phyloP scores from a whole-genome alignment of 805 yeast species.

The Cyberlindnera maritima region DNA sequence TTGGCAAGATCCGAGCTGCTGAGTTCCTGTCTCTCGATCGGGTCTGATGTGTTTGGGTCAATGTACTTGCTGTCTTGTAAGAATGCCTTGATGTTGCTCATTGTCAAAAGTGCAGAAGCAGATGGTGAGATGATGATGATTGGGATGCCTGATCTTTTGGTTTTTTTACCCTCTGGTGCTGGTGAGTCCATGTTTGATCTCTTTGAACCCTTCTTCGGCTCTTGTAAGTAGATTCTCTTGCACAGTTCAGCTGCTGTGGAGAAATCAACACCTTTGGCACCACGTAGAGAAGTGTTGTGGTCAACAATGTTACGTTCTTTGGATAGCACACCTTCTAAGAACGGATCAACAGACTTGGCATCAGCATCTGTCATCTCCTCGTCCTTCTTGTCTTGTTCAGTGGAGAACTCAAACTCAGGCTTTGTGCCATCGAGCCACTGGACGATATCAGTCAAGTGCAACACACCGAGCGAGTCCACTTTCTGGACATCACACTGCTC shows the following conservation, averaged over 20 bases:
- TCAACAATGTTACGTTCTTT: slow-evolving; percentile 52
- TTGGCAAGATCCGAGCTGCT: slow-evolving; percentile 31
- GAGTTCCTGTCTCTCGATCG: slow-evolving; percentile 31
- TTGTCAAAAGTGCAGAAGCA: slow-evolving; percentile 66
- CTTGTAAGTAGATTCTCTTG: slow-evolving; percentile 10
- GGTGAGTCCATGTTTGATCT: slow-evolving; percentile 20
- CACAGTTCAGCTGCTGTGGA: slow-evolving; percentile 50
- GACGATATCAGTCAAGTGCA: slow-evolving; percentile 81
- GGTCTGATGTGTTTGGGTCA: slow-evolving; percentile 45
- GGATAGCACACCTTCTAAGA: slow-evolving; percentile 27
- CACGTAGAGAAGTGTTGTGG: slow-evolving; percentile 62
- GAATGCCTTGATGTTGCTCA: slow-evolving; percentile 64
- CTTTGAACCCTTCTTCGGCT: slow-evolving; percentile 11
- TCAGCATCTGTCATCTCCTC: slow-evolving; percentile 12
- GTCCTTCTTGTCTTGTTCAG: background rate
- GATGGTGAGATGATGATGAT: slow-evolving; percentile 78
- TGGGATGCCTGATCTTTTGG: slow-evolving; percentile 48
- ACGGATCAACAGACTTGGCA: slow-evolving; percentile 33
- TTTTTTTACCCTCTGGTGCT: slow-evolving; percentile 23
- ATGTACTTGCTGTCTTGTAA: slow-evolving; percentile 69
- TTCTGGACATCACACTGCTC: slow-evolving; percentile 62
- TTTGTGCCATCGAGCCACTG: slow-evolving; percentile 77
- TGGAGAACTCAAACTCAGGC: slow-evolving; percentile 53
- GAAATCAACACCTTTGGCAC: slow-evolving; percentile 64
- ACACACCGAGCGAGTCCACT: slow-evolving; percentile 70